Conservation (phyloP, 257 asterid species). For the Penstemon eatonii region DNA sequence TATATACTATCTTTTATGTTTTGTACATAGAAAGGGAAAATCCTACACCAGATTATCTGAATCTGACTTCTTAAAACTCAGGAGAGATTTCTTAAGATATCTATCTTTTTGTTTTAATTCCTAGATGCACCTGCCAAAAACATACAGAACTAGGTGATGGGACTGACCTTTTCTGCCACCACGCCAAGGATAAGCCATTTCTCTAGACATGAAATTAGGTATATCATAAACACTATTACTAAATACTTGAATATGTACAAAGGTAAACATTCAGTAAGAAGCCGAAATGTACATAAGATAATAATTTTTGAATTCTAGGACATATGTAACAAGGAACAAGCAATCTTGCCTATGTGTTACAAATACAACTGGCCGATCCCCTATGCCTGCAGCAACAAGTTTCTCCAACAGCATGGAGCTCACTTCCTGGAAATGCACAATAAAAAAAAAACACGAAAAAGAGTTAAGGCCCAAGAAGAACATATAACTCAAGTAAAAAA, state of each 20-base stretch:
- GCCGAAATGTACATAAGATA: slow-evolving; percentile 17
- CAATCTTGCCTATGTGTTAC: slow-evolving; percentile 86
- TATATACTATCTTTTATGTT: neutral
- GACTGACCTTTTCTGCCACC: slow-evolving; percentile 15
- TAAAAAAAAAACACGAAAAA: slow-evolving; percentile 12
- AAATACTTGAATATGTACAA: neutral
- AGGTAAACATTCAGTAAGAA: slow-evolving; percentile 13
- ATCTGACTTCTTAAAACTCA: slow-evolving; percentile 1
- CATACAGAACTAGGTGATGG: slow-evolving; percentile 7
- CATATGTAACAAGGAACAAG: slow-evolving; percentile 1
- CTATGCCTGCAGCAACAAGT: slow-evolving; percentile 92
- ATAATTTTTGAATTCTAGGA: neutral
- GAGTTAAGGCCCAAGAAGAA: slow-evolving; percentile 7
- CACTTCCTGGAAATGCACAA: slow-evolving; percentile 62
- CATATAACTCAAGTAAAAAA: slow-evolving; percentile 14
- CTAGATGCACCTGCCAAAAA: slow-evolving; percentile 12
- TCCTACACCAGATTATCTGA: neutral
- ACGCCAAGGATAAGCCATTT: slow-evolving; percentile 12
- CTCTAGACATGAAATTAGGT: slow-evolving; percentile 5
- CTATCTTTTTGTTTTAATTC: neutral
- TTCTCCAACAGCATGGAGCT: slow-evolving; percentile 92
- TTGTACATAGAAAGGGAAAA: neutral
- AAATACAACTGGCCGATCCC: slow-evolving; percentile 91
- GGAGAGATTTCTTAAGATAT: neutral
- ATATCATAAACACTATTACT: slow-evolving; percentile 7